Evolutionary conservation across 768 basidiomycete genomes (phyloP), one percentile per base, ranked within the genome.

Genomic region (Auricularia cornea): DNA sequence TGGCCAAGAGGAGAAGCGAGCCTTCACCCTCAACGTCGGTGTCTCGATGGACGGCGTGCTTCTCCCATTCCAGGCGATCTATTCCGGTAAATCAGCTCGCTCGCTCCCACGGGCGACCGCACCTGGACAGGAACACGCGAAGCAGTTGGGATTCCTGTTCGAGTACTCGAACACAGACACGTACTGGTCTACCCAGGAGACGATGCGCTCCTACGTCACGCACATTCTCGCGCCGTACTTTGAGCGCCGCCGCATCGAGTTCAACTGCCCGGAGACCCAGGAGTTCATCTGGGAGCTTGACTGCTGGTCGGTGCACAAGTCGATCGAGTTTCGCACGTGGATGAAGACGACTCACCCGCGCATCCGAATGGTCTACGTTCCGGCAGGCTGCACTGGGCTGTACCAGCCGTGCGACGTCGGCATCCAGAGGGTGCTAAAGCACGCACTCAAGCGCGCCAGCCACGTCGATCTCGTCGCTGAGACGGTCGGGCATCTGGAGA

Each of bases 1-100:
- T 2, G 78, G 80, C 1, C 31, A 62, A 14, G 78, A 79, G 2
- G 78, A 80, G 62, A 81, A 81, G 65, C 68, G 72, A 0, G 79
- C 80, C n/a, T 75, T 79, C 59, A 80, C 78, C 0, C 38, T 80
- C 0, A 56, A 77, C 12, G 71, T 75, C 8, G 71, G 72, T 0
- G 63, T 78, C 8, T 72, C 77, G 0, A 65, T 52, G 10, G 64
- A 67, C 56, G 77, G 79, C 0, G 59, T 61, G 0, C 41, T 75
- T 11, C 69, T 80, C 3, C 78, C 76, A 11, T 70, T 78, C 40
- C 79, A 80, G 61, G 69, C 72, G 0, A 73, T 81, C 23, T 79
- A 71, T 60, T 10, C 52, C 3, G 79, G 78, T 4, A 67, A 68
- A 44, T 69, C 72, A 1, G 44, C n/a, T 1, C 28, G 20, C 0